Percentiles rank a stretch among this genome's conserved stretches.
Conservation (phyloP, 169 alveolate species). For the Babesia gibsoni region DNA sequence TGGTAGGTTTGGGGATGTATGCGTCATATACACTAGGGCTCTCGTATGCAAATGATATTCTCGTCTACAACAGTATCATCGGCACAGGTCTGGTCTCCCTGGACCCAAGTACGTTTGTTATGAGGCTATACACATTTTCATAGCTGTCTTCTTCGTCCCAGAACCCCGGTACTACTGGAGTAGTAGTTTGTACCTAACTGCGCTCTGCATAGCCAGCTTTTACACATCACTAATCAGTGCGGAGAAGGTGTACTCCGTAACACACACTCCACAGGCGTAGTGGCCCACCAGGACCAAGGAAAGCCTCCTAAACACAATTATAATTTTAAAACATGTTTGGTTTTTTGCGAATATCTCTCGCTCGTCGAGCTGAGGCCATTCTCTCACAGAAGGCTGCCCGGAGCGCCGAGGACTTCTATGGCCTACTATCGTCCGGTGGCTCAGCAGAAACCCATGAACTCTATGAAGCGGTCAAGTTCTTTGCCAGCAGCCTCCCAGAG, state of each 20-base stretch:
- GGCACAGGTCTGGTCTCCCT: slow-evolving; percentile 1
- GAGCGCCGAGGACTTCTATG: slow-evolving; percentile 52
- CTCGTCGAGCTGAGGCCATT: slow-evolving; percentile 8
- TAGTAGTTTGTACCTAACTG: not conserved
- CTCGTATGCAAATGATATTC: slow-evolving; percentile 45
- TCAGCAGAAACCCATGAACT: slow-evolving; percentile 33
- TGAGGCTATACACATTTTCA: not conserved
- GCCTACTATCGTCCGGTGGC: slow-evolving; percentile 39
- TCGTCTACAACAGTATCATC: slow-evolving; percentile 19
- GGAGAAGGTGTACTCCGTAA: not conserved
- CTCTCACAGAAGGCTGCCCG: slow-evolving; percentile 13
- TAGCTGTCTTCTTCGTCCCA: slow-evolving; percentile 28
- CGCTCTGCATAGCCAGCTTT: slow-evolving; percentile 16
- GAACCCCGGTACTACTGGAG: not conserved
- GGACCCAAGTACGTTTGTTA: slow-evolving; percentile 20
- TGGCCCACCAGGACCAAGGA: not conserved
- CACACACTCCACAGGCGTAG: not conserved
- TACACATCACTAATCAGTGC: not conserved
- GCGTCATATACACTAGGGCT: slow-evolving; percentile 6
- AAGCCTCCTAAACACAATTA: not conserved
- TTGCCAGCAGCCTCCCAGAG: slow-evolving; percentile 1
- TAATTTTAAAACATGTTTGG: slow-evolving; percentile 1
- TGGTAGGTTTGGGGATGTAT: not conserved
- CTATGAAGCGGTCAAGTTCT: slow-evolving; percentile 52
- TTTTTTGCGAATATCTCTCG: not conserved